Evolutionary conservation across 495 filamentous ascomycete species (phyloP), one percentile per base, ranked within the genome.

Genomic region (Hypomontagnella submonticulosa): DNA sequence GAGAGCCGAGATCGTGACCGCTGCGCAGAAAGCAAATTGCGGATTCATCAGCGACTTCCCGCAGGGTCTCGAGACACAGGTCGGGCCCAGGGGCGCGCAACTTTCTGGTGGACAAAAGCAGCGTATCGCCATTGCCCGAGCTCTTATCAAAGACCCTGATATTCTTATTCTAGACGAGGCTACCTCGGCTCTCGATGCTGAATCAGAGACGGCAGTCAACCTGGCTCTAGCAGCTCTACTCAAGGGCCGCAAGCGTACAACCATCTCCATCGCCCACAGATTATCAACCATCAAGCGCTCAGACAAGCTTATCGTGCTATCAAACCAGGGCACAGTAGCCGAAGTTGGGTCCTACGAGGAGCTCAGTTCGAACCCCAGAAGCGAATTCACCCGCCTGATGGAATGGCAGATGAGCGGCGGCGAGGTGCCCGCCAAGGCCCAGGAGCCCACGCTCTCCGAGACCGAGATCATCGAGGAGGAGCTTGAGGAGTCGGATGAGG

Each of bases 361-460:
- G 57, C 82, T 99, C 20, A 90, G 87, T 66, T 76, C 81, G 15
- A 87, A 90, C 36, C 83, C 82, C 4, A 78, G 89, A 19, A 94
- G 93, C 37, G 91, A 93, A 5, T 99, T 99, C 73, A 93, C 87
- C 27, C 92, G 90, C 77, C 81, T 99, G 47, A 99, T 99, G 95
- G 93, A 98, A 75, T 99, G 96, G 96, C 95, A 99, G 78, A 90
- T 98, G 85, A 94, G 85, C 64, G 96, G 93, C 11, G 89, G 89
- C 8, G 92, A 96, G 37, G 75, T 77, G 0, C 70, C 76, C 0
- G 15, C 60, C 2, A 71, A 71, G 9, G 49, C 50, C 0, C 73
- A 71, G 7, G 47, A 38, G 18, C 53, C 38, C 11, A 64, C 83
- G 60, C 76, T 81, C 18, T 80, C 68, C 0, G 79, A 82, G 63